A percentile compares a stretch with the other conserved stretches of the same genome.
Conservation (phyloP, 352 stramenopile species). For the Phytophthora foliorum region DNA sequence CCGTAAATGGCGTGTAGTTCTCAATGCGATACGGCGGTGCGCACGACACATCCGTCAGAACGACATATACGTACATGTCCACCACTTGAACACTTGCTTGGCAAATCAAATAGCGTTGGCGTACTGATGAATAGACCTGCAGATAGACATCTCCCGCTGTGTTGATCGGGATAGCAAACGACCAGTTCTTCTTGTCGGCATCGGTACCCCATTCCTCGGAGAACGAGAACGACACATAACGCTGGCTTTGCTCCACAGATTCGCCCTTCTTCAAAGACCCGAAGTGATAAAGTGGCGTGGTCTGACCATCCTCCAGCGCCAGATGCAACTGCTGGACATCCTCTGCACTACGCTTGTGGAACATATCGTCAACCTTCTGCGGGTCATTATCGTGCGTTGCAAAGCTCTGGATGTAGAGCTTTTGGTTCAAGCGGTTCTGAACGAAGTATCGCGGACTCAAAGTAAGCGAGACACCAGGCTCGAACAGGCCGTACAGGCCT, state of each 20-base stretch:
- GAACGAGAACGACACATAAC: constrained; percentile 88
- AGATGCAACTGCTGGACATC: constrained; percentile 69
- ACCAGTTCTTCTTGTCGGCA: constrained; percentile 71
- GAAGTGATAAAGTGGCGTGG: constrained; percentile 83
- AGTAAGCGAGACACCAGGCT: constrained; percentile 78
- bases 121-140: constrained; percentile 80
- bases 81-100: constrained; percentile 88
- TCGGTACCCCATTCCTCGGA: constrained; percentile 65
- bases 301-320: constrained; percentile 66
- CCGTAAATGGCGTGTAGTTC: constrained; percentile 88
- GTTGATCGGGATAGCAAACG: constrained; percentile 84
- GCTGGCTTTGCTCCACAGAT: constrained; percentile 61
- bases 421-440: constrained; percentile 86
- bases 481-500: constrained; percentile 84
- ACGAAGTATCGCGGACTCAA: constrained; percentile 86
- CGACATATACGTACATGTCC: constrained; percentile 92
- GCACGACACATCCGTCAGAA: constrained; percentile 84
- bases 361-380: constrained; percentile 73
- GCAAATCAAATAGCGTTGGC: constrained; percentile 83
- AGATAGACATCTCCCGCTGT: constrained; percentile 82
- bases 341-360: constrained; percentile 72
- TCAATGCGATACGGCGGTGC: constrained; percentile 88
- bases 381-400: constrained; percentile 65
- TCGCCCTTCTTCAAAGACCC: constrained; percentile 79
- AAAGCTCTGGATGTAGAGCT: constrained; percentile 83